Base-by-base conservation (phyloP, 1,284 basidiomycete genomes). In the Trichosporon sp. region DNA sequence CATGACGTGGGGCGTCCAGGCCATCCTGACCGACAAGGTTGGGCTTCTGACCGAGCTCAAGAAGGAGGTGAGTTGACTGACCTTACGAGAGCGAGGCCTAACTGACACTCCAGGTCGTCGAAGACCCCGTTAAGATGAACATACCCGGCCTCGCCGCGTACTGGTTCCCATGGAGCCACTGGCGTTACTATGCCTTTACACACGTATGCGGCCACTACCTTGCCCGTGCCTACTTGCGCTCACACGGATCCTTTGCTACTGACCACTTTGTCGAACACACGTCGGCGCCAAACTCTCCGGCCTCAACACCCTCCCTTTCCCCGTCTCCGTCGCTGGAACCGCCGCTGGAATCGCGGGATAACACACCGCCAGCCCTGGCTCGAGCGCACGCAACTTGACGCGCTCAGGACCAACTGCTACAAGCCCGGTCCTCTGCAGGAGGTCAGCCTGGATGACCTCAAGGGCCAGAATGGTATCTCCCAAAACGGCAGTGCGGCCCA, bases 1-100 rank as follows among this genome's bases (percentile, higher is more conserved):
- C 59, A 89, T 91, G 33, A 83, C 90, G 65, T 96, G 93, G 95
- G 91, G 87, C 64, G 90, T 92, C 36, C 88, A 92, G 72, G 95
- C 88, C 16, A 90, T 99, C 70, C 84, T 99, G 66, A 99, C 95
- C 4, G 95, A 99, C 73, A 76, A 80, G 29, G 78, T 79, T 14
- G 78, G 69, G 13, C 69, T 61, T 8, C 75, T 75, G 27, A 69
- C 75, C 8, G 60, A 67, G n/a, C 68, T 78, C 4, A 70, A 74
- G 60, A 70, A 75, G 23, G 74, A 78, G 71, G 78, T 78, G 67
- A 65, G 78, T 70, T 11, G 10, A 2, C 1, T 11, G 10, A 2
- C 1, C 14, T 9, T 3, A 2, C 7, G 27, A 3, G 4, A 8
- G 16, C 21, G 14, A 23, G n/a, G 25, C 60, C 44, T 19, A 19